A percentile compares a stretch with the other conserved stretches of the same genome.
phyloP scores from a whole-genome alignment of 2,329 filamentous ascomycete genomes.

The Aspergillus sergii region DNA sequence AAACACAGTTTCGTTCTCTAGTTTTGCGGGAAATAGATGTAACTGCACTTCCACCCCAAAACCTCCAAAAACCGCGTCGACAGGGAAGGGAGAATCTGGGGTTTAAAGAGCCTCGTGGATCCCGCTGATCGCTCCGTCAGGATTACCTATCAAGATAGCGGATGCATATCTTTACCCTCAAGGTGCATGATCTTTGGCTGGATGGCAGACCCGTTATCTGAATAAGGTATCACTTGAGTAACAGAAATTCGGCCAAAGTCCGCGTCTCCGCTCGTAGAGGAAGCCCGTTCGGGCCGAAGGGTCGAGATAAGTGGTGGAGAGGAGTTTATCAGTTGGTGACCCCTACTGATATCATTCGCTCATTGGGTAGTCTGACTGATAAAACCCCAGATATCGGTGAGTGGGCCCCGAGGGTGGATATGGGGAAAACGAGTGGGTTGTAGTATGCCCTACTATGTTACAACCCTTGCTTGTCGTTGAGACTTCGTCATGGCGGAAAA shows the following conservation, averaged over 20 bases:
- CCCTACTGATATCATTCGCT: background rate
- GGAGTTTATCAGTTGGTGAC: background rate
- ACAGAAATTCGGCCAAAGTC: slow-evolving; percentile 6
- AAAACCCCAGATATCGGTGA: slow-evolving; percentile 26
- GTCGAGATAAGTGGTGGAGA: slow-evolving; percentile 14
- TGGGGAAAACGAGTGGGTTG: slow-evolving; percentile 7
- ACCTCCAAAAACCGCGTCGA: background rate
- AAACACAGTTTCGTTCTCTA: background rate
- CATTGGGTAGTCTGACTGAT: background rate
- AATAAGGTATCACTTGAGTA: slow-evolving; percentile 5
- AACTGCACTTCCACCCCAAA: background rate
- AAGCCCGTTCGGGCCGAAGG: slow-evolving; percentile 9
- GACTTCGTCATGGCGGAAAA: background rate
- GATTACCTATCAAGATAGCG: background rate
- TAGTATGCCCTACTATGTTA: too few species aligned
- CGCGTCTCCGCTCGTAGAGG: background rate
- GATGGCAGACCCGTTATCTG: background rate
- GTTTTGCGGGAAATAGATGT: background rate
- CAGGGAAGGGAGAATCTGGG: background rate
- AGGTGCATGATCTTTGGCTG: background rate
- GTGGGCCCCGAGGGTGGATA: slow-evolving; percentile 25
- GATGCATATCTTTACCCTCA: background rate
- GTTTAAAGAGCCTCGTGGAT: slow-evolving; percentile 3
- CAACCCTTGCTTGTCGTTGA: too few species aligned
- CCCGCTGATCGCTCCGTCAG: background rate